Evolutionary conservation across 345 rosid species (phyloP).

Genomic region (Rhodomyrtus tomentosa): DNA sequence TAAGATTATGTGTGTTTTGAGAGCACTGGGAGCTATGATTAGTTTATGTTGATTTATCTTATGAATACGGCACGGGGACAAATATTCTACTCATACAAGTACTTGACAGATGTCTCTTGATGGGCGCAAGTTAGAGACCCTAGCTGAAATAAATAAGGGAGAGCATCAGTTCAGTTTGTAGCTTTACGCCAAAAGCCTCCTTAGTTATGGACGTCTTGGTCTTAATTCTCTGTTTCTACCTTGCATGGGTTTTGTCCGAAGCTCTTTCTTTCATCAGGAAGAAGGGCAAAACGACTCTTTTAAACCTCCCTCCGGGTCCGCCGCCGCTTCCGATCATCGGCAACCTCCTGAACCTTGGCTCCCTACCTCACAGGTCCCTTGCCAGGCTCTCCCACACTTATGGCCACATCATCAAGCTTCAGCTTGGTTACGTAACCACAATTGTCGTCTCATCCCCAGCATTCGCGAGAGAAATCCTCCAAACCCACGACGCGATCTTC

Average conservation of each 20-base stretch:
- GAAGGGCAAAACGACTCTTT: not conserved
- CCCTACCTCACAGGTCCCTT: constrained; percentile 17
- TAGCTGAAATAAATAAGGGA: not conserved
- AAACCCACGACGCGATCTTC: constrained; percentile 19
- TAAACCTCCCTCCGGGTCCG: constrained; percentile 25
- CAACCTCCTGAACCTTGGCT: constrained; percentile 16
- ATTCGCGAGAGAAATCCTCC: constrained; percentile 12
- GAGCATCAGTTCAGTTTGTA: not conserved
- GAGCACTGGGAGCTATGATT: not conserved
- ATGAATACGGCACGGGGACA: not conserved
- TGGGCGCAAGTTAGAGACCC: not conserved
- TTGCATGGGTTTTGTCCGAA: not conserved
- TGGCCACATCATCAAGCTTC: constrained; percentile 26
- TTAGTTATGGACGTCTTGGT: not conserved
- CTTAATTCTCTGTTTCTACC: not conserved
- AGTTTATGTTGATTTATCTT: not conserved
- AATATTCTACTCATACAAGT: not conserved
- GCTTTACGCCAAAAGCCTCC: not conserved
- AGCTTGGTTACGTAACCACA: constrained; percentile 18
- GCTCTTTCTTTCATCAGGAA: not conserved
- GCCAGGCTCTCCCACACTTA: constrained; percentile 19
- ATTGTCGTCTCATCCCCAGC: constrained; percentile 4
- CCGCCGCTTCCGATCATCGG: constrained; percentile 11
- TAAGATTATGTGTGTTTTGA: too few relatives aligned
- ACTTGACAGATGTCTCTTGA: not conserved